These are phyloP conservation scores for Coprinopsis strossmayeri DNA, from an alignment of 768 basidiomycete species.

Conservation along the genomic window DNA sequence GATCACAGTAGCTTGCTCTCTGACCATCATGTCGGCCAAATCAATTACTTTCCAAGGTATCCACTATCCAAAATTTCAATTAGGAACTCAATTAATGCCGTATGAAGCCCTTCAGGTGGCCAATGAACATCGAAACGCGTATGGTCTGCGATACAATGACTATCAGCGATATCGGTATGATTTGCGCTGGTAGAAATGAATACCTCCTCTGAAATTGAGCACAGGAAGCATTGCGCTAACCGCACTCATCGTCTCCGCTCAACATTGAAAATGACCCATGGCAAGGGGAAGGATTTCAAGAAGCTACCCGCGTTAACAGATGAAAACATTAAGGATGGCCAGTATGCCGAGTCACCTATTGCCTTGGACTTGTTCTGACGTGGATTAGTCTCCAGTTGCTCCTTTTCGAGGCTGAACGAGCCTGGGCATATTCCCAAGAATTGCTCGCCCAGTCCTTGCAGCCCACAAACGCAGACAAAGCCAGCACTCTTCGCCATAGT, in stretches of 20 bases:
- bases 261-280: slow-evolving; percentile 78
- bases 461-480: slow-evolving; percentile 43
- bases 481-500: slow-evolving; percentile 58
- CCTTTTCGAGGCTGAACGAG: slow-evolving; percentile 87
- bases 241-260: slow-evolving; percentile 85
- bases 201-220: background rate
- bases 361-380: slow-evolving; percentile 3
- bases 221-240: slow-evolving; percentile 87
- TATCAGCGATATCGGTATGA: slow-evolving; percentile 75
- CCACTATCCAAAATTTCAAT: slow-evolving; percentile 1
- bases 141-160: slow-evolving; percentile 89
- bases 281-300: slow-evolving; percentile 88
- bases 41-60: slow-evolving; percentile 32
- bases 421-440: slow-evolving; percentile 87
- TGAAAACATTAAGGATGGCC: slow-evolving; percentile 75
- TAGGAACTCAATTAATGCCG: slow-evolving; percentile 7
- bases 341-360: slow-evolving; percentile 42
- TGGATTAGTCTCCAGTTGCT: slow-evolving; percentile 66
- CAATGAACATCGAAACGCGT: slow-evolving; percentile 85
- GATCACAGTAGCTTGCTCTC: background rate
- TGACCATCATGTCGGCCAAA: slow-evolving; percentile 11
- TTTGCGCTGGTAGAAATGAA: background rate
- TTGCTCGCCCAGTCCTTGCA: slow-evolving; percentile 47
- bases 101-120: slow-evolving; percentile 68
- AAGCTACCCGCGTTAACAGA: slow-evolving; percentile 60